Conservation (phyloP, 1,284 basidiomycete genomes). For the Ceratobasidium sp. region DNA sequence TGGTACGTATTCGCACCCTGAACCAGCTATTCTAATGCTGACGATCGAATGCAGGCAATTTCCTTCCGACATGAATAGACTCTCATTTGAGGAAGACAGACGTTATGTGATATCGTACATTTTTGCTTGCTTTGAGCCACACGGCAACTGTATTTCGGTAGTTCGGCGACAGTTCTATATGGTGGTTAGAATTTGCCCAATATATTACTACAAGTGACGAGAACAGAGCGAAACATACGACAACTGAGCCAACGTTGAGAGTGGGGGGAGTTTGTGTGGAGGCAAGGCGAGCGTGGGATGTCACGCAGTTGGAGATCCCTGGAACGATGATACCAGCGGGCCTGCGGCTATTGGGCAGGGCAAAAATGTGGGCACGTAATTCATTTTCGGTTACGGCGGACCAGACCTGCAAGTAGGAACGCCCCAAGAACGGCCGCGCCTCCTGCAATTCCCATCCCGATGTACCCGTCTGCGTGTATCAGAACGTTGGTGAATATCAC, state of each 20-base stretch:
- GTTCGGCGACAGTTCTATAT: conserved; percentile 33
- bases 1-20: conserved; percentile 48
- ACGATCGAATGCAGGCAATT: conserved; percentile 41
- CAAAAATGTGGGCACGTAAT: conserved; percentile 31
- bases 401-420: conserved; percentile 77
- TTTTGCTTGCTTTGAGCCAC: conserved; percentile 26
- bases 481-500: conserved; percentile 18
- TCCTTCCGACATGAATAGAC: conserved; percentile 45
- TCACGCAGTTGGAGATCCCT: conserved; percentile 28
- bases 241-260: background rate
- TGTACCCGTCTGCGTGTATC: conserved; percentile 74
- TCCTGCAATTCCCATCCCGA: conserved; percentile 93
- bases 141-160: conserved; percentile 32
- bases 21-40: background rate
- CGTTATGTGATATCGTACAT: conserved; percentile 3
- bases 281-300: background rate
- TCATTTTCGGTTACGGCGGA: conserved; percentile 64
- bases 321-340: conserved; percentile 32
- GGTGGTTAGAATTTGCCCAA: conserved; percentile 24
- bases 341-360: conserved; percentile 33
- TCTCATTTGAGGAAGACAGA: conserved; percentile 16
- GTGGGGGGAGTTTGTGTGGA: background rate
- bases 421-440: conserved; percentile 88
- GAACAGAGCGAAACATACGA: conserved; percentile 8
- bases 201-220: conserved; percentile 42